Evolutionary conservation across 2,329 filamentous ascomycete species (phyloP).

Genomic region (Aspergillus fischeri): DNA sequence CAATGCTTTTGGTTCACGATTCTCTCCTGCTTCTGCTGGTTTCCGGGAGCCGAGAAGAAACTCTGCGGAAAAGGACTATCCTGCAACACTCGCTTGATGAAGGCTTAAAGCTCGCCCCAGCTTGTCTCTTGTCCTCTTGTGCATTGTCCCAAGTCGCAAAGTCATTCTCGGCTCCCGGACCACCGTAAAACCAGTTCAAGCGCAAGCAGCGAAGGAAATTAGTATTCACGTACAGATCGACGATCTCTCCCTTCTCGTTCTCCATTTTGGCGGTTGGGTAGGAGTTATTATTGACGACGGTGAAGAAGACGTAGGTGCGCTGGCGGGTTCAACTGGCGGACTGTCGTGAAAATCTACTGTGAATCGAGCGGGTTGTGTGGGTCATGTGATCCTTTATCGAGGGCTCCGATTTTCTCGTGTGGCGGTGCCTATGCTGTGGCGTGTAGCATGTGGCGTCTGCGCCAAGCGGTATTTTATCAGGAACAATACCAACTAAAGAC

Average conservation of each 20-base stretch:
- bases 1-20: constrained; percentile 3
- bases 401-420: constrained; percentile 16
- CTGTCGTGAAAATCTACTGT: constrained; percentile 25
- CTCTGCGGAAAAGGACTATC: background rate
- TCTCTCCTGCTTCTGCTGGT: constrained; percentile 2
- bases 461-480: background rate
- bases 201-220: constrained; percentile 12
- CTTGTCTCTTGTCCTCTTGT: background rate
- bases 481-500: background rate
- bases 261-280: constrained; percentile 71
- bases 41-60: background rate
- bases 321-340: constrained; percentile 25
- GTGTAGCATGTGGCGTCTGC: background rate
- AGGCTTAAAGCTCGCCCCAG: background rate
- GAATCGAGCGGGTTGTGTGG: constrained; percentile 34
- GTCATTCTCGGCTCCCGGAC: background rate
- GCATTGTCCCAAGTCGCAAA: background rate
- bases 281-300: constrained; percentile 33
- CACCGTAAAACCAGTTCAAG: background rate
- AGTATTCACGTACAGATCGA: constrained; percentile 76
- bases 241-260: constrained; percentile 99
- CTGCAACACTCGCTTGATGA: background rate
- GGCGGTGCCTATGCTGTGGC: background rate
- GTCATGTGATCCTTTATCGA: constrained; percentile 41
- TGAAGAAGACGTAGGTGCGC: constrained; percentile 23